A percentile compares a stretch with the other conserved stretches of the same genome.
Conservation (phyloP, 1,284 basidiomycete genomes). For the Rhodotorula sp. region DNA sequence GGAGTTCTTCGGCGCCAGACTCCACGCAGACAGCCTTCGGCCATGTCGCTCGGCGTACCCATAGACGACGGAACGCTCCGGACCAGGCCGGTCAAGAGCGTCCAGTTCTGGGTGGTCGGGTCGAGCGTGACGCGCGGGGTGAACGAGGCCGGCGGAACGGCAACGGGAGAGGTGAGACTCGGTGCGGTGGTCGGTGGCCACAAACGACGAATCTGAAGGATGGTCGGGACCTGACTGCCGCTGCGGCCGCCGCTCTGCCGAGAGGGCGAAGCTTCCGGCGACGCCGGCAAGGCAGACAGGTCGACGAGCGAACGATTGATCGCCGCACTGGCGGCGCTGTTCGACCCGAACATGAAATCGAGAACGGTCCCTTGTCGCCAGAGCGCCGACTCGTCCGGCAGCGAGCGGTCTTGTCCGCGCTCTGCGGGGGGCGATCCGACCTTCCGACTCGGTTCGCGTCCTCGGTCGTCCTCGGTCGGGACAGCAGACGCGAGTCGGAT, state of each 20-base stretch:
- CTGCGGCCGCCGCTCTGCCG: background rate
- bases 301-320: conserved; percentile 16
- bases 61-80: background rate
- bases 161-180: background rate
- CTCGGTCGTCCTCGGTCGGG: background rate
- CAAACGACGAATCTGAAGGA: conserved; percentile 24
- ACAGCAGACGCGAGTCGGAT: conserved; percentile 8
- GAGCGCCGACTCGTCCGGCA: background rate
- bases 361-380: conserved; percentile 35
- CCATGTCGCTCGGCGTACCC: conserved; percentile 3
- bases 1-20: conserved; percentile 16
- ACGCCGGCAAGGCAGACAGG: conserved; percentile 14
- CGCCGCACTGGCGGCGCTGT: background rate
- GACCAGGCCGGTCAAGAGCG: conserved; percentile 47
- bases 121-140: conserved; percentile 49
- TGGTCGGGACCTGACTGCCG: conserved; percentile 15
- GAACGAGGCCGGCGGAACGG: conserved; percentile 46
- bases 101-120: conserved; percentile 43
- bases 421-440: background rate
- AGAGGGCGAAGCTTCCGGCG: conserved; percentile 19
- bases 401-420: background rate
- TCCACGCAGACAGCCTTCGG: background rate
- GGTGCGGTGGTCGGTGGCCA: background rate
- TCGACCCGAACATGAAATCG: conserved; percentile 6
- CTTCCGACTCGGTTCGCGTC: background rate